Evolutionary conservation across 495 filamentous ascomycete species (phyloP).

Genomic region (Talaromyces thailandensis): DNA sequence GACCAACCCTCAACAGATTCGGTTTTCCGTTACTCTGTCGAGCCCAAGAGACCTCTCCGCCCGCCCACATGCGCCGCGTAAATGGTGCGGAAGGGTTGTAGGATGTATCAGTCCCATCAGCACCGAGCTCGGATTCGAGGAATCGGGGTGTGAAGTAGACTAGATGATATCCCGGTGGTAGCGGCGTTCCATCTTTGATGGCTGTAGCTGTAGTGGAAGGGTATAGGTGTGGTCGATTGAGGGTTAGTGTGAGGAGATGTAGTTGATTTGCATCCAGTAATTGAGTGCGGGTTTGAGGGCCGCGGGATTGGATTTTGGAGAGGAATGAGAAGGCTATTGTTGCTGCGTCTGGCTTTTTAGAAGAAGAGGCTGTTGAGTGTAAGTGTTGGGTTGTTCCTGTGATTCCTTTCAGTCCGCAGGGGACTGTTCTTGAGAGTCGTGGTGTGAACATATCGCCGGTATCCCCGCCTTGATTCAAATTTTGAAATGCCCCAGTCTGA

Average conservation of each 20-base stretch:
- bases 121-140: constrained; percentile 42
- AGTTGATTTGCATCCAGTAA: constrained; percentile 49
- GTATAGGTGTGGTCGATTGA: constrained; percentile 37
- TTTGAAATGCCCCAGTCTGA: too few species aligned
- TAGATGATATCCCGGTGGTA: constrained; percentile 63
- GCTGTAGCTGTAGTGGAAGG: constrained; percentile 21
- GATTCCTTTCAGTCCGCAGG: neutral
- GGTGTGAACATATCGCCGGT: neutral
- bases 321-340: constrained; percentile 36
- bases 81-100: constrained; percentile 60
- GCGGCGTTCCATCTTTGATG: constrained; percentile 23
- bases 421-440: neutral
- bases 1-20: constrained; percentile 41
- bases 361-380: neutral
- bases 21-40: constrained; percentile 20
- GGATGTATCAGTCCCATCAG: constrained; percentile 63
- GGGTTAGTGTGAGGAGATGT: constrained; percentile 43
- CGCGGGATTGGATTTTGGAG: constrained; percentile 28
- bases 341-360: neutral
- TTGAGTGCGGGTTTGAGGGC: constrained; percentile 37
- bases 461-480: neutral
- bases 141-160: constrained; percentile 61
- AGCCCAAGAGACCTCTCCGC: constrained; percentile 51
- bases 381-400: neutral
- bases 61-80: constrained; percentile 71